Base-by-base conservation (phyloP, 2,329 filamentous ascomycete species). In the Hymenoscyphus fraxineus region DNA sequence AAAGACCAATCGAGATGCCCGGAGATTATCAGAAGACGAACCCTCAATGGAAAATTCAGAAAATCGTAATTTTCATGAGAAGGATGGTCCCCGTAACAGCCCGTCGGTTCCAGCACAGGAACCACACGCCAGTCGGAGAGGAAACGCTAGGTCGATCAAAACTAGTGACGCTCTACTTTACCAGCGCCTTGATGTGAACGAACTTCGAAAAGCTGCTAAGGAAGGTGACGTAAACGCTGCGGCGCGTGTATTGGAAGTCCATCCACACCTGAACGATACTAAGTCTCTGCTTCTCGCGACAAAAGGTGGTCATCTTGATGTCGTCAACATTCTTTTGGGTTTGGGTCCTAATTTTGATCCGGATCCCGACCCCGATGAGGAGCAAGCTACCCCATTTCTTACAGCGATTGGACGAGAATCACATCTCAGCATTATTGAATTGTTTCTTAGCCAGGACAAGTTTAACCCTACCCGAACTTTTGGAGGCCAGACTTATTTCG, bases 331-430 rank as follows among this genome's bases (percentile, higher is more conserved):
- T 66, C 76, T 85, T 40, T 76, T 85, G 64, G 82, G 79, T 16
- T 78, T 81, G 64, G 77, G 80, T 44, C 77, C 80, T 63, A 35
- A 51, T 22, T 83, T 85, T 19, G 82, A 89, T 71, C 82, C 85
- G 7, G 91, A 95, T 71, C 82, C 85, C 7, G 91, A 95, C 71
- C 92, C 92, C 58, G 73, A 80, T 9, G 76, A 76, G 16, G 93
- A 95, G 64, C 88, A 91, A 72, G 90, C 93, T 60, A 98, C 94
- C 0, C 95, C 95, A 1, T 96, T 99, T 82, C 84, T 97, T 44
- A 93, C 93, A 65, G 93, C 95, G 1, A 97, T 99, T 69, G 94
- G 95, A 16, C 90, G 94, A 70, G 86, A 88, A 68, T 95, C 97
- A 71, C 95, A 97, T 72, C 84, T 95, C 59, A 90, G 92, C 69